Base-by-base conservation (phyloP, 225 moss, liverwort and hornwort genomes). In the Rhytidiadelphus loreus region DNA sequence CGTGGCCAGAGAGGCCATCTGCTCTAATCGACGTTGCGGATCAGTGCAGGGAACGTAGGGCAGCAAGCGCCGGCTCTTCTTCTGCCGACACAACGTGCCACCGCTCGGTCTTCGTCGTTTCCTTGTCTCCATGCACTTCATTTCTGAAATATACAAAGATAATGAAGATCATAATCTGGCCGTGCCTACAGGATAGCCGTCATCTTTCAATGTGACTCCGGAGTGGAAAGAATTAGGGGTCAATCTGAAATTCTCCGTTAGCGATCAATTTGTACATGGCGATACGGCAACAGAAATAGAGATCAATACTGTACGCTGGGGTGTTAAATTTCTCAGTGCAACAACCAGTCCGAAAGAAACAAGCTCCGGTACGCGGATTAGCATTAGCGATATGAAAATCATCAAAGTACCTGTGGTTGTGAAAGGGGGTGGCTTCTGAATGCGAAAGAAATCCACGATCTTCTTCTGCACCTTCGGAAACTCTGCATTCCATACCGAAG, bases 1-100 rank as follows among this genome's bases (percentile, higher is more conserved):
- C n/a, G 97, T 98, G 60, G 98, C 97, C 72, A 98, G 91, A 74
- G 98, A 98, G 62, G 95, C 93, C 98, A 98, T 97, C 78, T 98
- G 96, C 90, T 96, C 94, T 84, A 98, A 86, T 84, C 96, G 92
- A 79, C 95, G 91, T 78, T 92, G 92, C 24, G 92, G 89, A 82
- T 98, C 96, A 39, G 89, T 90, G 56, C 92, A 93, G 57, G 98
- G 96, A n/a, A 94, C 91, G 87, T 97, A 97, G 57, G 95, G 90
- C 52, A 97, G 83, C 70, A 98, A 87, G 57, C 96, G 94, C 55
- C 97, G 91, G 87, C 96, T 98, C 62, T 92, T 96, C 92, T 98
- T 98, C 33, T 90, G 92, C 66, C 86, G 64, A 64, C 93, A 93
- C 52, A 98, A 90, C 59, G 90, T 91, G 76, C 95, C 92, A 66